Percentiles rank a stretch among this genome's conserved stretches.
Evolutionary conservation across 495 filamentous ascomycete genomes (phyloP).

Genomic region (Hypoxylon fragiforme): DNA sequence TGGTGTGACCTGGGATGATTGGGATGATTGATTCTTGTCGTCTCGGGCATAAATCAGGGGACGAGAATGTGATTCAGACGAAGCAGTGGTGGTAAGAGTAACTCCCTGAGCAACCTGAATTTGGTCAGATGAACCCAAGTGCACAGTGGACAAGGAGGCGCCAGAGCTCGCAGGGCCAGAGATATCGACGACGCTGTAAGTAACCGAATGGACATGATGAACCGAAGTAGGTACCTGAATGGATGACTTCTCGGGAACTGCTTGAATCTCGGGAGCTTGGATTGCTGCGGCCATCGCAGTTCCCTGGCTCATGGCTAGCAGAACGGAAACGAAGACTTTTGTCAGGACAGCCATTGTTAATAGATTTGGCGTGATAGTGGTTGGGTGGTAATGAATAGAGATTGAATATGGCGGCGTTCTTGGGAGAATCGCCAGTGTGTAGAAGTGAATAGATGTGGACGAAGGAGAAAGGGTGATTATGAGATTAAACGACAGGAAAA

Average conservation of each 20-base stretch:
- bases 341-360: constrained; percentile 1
- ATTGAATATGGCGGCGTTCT: background rate
- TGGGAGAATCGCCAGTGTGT: background rate
- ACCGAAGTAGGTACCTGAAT: background rate
- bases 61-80: background rate
- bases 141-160: constrained; percentile 22
- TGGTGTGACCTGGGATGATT: background rate
- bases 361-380: background rate
- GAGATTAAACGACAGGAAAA: no score
- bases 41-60: constrained; percentile 6
- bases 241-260: background rate
- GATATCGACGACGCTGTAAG: background rate
- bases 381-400: constrained; percentile 1
- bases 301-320: constrained; percentile 27
- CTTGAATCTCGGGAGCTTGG: constrained; percentile 3
- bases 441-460: background rate
- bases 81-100: background rate
- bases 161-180: background rate
- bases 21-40: constrained; percentile 1
- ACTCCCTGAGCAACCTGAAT: constrained; percentile 1
- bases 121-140: background rate
- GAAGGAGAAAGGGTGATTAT: background rate
- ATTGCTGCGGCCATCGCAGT: background rate
- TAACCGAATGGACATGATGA: background rate
- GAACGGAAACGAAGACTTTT: constrained; percentile 15